These are phyloP conservation scores for Ascochyta lentis DNA, from an alignment of 2,329 filamentous ascomycete genomes.

Conservation along the genomic window DNA sequence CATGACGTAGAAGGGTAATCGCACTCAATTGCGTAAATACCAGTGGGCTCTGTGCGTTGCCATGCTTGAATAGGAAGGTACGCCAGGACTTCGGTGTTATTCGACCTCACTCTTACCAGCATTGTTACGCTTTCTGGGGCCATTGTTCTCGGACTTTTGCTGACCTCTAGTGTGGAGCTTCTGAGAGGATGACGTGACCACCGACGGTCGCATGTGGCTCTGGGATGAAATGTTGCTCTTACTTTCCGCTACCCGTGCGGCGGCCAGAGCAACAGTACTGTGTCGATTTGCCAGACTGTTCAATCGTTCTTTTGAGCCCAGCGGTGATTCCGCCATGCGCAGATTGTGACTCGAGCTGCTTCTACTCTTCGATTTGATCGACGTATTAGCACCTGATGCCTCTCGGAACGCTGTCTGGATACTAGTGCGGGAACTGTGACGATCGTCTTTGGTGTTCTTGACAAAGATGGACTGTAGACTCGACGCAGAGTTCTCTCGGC, in stretches of 20 bases:
- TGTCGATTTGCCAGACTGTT: constrained; percentile 29
- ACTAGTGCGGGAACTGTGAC: constrained; percentile 40
- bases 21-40: neutral
- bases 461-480: constrained; percentile 45
- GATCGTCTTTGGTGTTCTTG: constrained; percentile 26
- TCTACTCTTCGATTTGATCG: constrained; percentile 22
- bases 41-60: neutral
- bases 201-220: constrained; percentile 13
- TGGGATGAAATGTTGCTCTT: constrained; percentile 12
- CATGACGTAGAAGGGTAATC: neutral
- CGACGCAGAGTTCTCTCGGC: constrained; percentile 48
- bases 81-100: neutral
- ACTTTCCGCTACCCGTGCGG: constrained; percentile 19
- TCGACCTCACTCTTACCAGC: neutral
- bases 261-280: constrained; percentile 30
- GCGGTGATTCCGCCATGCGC: constrained; percentile 15
- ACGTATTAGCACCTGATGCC: constrained; percentile 19
- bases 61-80: constrained; percentile 6
- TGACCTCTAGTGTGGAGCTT: neutral
- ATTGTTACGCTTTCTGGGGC: constrained; percentile 2
- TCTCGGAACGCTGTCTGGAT: constrained; percentile 38
- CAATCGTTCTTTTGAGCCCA: constrained; percentile 23
- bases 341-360: constrained; percentile 28
- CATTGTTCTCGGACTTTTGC: constrained; percentile 7
- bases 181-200: constrained; percentile 2